phyloP scores from a whole-genome alignment of 1,284 basidiomycete genomes.

The Mycosarcoma mackinlayi region DNA sequence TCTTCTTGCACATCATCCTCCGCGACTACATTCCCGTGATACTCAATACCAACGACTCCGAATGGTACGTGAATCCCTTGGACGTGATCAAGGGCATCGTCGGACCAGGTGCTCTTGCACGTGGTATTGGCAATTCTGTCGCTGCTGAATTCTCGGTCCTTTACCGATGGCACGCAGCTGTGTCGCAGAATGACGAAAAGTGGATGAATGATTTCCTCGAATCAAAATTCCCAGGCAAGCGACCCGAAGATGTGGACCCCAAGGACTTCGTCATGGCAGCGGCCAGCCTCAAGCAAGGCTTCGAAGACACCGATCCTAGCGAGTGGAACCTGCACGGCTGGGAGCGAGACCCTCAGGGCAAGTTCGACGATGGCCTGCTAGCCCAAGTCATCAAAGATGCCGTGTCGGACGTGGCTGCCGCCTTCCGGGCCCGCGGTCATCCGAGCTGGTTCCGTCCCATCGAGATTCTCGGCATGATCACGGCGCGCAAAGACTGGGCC shows the following conservation, averaged over 20 bases:
- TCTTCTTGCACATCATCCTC: conserved; percentile 49
- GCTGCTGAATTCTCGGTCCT: conserved; percentile 54
- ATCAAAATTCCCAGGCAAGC: conserved; percentile 33
- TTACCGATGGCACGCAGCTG: conserved; percentile 58
- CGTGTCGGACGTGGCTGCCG: conserved; percentile 75
- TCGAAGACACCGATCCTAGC: conserved; percentile 63
- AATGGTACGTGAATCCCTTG: conserved; percentile 56
- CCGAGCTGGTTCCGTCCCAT: conserved; percentile 80
- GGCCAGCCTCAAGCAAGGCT: conserved; percentile 48
- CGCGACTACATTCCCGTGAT: conserved; percentile 61
- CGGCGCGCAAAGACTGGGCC: conserved; percentile 79
- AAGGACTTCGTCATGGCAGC: conserved; percentile 74
- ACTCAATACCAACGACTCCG: conserved; percentile 55
- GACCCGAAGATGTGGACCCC: conserved; percentile 71
- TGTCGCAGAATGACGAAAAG: conserved; percentile 53
- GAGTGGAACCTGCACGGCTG: conserved; percentile 76
- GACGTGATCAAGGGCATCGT: conserved; percentile 48
- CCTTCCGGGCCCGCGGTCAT: conserved; percentile 82
- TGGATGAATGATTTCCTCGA: conserved; percentile 57
- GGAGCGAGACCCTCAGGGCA: conserved; percentile 74
- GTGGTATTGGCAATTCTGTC: conserved; percentile 56
- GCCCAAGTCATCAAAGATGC: conserved; percentile 70
- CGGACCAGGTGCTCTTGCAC: conserved; percentile 38
- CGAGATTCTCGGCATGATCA: conserved; percentile 84
- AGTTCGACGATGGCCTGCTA: conserved; percentile 79